Conservation (phyloP, 495 filamentous ascomycete genomes). For the Annulohypoxylon stygium region DNA sequence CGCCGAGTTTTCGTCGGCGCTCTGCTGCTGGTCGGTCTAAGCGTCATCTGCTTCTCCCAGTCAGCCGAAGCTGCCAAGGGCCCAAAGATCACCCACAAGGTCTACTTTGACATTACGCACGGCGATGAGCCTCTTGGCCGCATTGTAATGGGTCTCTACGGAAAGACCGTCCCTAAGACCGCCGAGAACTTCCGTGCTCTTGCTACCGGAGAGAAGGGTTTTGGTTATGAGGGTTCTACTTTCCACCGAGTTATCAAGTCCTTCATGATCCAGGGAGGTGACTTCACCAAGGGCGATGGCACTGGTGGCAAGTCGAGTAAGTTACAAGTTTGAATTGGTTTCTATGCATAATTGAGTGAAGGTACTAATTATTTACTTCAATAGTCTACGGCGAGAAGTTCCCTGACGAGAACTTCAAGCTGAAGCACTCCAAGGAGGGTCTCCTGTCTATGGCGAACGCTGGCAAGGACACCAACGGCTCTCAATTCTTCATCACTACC, state of each 20-base stretch:
- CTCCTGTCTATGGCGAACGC: constrained; percentile 93
- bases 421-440: constrained; percentile 79
- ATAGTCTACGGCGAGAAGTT: constrained; percentile 94
- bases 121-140: constrained; percentile 86
- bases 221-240: constrained; percentile 91
- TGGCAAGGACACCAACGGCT: constrained; percentile 97
- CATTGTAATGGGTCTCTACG: constrained; percentile 95
- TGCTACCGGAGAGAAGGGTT: constrained; percentile 96
- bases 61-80: constrained; percentile 82
- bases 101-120: constrained; percentile 95
- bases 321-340: constrained; percentile 39
- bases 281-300: constrained; percentile 96
- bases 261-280: constrained; percentile 99
- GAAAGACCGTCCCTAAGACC: constrained; percentile 98
- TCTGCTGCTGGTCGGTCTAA: constrained; percentile 79
- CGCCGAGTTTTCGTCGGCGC: constrained; percentile 72
- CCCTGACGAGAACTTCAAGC: constrained; percentile 99
- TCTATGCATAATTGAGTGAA: constrained; percentile 15
- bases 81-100: constrained; percentile 96
- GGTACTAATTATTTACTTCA: constrained; percentile 24
- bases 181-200: constrained; percentile 98
- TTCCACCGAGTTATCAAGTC: constrained; percentile 99
- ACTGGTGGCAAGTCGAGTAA: constrained; percentile 94
- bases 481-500: constrained; percentile 98
- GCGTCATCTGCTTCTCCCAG: constrained; percentile 79